A percentile compares a stretch with the other conserved stretches of the same genome.
Conservation (phyloP, 2,329 filamentous ascomycete genomes). For the Claviceps fusiformis region DNA sequence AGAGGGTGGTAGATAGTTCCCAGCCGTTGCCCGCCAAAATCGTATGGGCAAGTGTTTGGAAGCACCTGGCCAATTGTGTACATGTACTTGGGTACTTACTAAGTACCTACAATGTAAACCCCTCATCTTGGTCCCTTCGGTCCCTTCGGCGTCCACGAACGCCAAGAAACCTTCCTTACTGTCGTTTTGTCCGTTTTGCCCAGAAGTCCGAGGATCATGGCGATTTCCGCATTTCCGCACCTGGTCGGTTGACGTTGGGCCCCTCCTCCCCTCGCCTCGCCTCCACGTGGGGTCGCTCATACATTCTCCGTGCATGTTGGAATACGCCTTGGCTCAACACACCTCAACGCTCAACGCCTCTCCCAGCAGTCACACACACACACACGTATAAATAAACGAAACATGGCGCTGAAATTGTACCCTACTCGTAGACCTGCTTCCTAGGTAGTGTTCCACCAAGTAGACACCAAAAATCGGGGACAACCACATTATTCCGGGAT, state of each 20-base stretch:
- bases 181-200: neutral
- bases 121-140: neutral
- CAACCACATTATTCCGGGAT: too few species aligned
- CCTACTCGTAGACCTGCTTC: too few species aligned
- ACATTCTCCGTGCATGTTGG: neutral
- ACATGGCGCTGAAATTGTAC: neutral
- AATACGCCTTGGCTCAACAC: neutral
- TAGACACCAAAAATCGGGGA: too few species aligned
- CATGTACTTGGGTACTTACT: too few species aligned
- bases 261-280: too few species aligned
- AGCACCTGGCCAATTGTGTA: too few species aligned
- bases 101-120: too few species aligned
- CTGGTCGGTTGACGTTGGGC: neutral
- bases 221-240: neutral
- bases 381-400: neutral
- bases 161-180: neutral
- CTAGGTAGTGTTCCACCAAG: too few species aligned
- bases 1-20: too few species aligned
- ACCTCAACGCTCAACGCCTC: too few species aligned
- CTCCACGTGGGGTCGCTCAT: neutral
- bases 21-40: too few species aligned
- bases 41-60: too few species aligned
- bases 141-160: neutral
- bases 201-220: neutral
- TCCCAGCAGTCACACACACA: neutral